Evolutionary conservation across 2,329 filamentous ascomycete genomes (phyloP).

Genomic region (Cryphonectria carpinicola): DNA sequence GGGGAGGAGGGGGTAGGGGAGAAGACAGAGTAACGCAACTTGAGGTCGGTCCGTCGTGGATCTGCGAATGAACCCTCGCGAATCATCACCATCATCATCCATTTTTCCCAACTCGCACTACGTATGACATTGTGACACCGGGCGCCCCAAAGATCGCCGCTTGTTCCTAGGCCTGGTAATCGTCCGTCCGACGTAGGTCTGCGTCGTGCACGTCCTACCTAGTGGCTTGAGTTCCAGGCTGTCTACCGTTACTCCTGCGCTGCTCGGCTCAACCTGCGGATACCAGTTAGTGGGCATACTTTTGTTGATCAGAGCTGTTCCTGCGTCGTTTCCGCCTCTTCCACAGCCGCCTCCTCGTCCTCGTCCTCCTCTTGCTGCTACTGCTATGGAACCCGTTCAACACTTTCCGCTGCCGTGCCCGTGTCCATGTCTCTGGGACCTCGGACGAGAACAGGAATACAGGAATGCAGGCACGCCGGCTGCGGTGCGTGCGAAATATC

Average conservation of each 20-base stretch:
- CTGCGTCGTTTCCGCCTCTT: background rate
- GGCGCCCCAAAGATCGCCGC: constrained; percentile 24
- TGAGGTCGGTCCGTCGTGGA: background rate
- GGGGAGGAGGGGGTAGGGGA: too few relatives aligned
- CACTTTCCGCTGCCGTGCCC: constrained; percentile 14
- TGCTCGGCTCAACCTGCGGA: constrained; percentile 27
- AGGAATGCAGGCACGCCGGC: constrained; percentile 24
- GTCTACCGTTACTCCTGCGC: constrained; percentile 18
- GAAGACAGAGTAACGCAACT: background rate
- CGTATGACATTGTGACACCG: constrained; percentile 24
- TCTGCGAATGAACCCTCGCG: background rate
- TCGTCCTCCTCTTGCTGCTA: background rate
- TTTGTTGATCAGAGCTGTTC: background rate
- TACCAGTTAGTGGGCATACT: constrained; percentile 7
- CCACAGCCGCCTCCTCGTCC: background rate
- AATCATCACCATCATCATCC: background rate
- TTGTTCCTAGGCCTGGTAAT: constrained; percentile 18
- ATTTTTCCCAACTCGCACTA: background rate
- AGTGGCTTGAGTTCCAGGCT: constrained; percentile 23
- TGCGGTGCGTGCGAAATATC: constrained; percentile 25
- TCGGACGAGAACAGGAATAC: constrained; percentile 21
- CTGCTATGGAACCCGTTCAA: background rate
- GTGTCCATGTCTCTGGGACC: constrained; percentile 20
- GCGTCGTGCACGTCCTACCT: constrained; percentile 19
- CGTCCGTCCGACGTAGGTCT: constrained; percentile 18